Base-by-base conservation (phyloP, 345 rosid species). In the Populus davidiana region DNA sequence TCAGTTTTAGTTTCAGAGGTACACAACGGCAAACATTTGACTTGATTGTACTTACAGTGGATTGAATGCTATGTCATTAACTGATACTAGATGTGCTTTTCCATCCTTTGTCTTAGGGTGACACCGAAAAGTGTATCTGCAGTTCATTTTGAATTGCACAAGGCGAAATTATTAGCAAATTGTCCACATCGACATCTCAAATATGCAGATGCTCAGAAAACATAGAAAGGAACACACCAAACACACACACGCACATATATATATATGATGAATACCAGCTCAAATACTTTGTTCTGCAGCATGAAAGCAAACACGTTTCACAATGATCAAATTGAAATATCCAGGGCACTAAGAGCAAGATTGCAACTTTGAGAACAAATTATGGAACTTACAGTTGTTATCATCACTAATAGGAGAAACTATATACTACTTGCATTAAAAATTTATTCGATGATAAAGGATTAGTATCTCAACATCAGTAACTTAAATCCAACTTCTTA, bases 71-170 rank as follows among this genome's bases (percentile, higher is more conserved):
- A 94, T 83, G 64, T 88, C 93, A 77, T 92, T 94, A 78, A 94
- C 88, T 2, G 93, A 81, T 67, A 80, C 85, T 52, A 91, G 81
- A 79, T 92, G 83, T 56, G 75, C 21, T 77, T 78, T 90, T 83
- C 92, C 93, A 63, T 87, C 86, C 77, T 85, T 88, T 65, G 88
- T 84, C 84, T 85, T 93, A 36, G 97, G 97, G 85, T 80, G 84
- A 78, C 98, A 94, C 12, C 97, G 88, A 76, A 94, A 94, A 54
- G 84, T 78, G 77, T 92, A 94, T 72, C 97, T 92, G 85, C 81
- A 68, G 71, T 75, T 75, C 71, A 74, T 16, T 72, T 80, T 33
- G 52, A 76, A 64, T 70, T 21, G 20, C 20, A 8, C 2, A 35
- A 41, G 43, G 27, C 33, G 47, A 52, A 2, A 52, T 6, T 52